Base-by-base conservation (phyloP, 768 basidiomycete species). In the Tricholomella constricta region DNA sequence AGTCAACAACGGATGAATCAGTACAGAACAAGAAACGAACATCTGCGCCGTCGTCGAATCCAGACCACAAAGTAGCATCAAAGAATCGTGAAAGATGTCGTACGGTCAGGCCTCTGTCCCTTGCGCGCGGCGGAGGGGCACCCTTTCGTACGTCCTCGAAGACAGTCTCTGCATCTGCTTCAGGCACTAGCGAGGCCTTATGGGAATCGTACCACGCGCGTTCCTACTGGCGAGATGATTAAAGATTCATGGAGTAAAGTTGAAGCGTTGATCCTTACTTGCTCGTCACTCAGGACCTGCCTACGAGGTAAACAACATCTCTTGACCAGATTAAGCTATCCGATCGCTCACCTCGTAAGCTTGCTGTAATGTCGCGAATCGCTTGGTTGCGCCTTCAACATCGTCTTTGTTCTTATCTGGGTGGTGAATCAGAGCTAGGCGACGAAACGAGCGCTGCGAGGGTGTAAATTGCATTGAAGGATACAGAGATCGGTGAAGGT, bases 201-300 rank as follows among this genome's bases (percentile, higher is more conserved):
- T 98, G 96, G 4, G 85, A 85, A 70, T 99, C 97, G 69, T 99
- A 99, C 91, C 94, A 99, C 38, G 97, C 94, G 61, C 97, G 79
- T 78, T 98, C 96, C 90, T 96, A 82, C 75, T 81, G 78, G 68
- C 51, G 51, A 46, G 35, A 54, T 57, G 56, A 50, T 51, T 48
- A 56, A 66, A 42, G 64, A 45, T 52, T 54, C 45, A 54, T 36
- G 34, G 22, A 48, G 46, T 20, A 25, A 17, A 6, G 25, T 27
- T 25, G 32, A 11, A 15, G 46, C 38, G 40, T 6, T 22, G 40
- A 45, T 52, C 57, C 82, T 71, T 72, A 92, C 94, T 81, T 98
- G 94, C 55, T 95, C 92, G 68, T 98, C 96, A 61, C 91, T 93
- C 37, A 98, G 78, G 42, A 96, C 88, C 92, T 94, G 10, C 15